Conservation (phyloP, 1,139 yeast species). For the Suhomyces choctaworum region DNA sequence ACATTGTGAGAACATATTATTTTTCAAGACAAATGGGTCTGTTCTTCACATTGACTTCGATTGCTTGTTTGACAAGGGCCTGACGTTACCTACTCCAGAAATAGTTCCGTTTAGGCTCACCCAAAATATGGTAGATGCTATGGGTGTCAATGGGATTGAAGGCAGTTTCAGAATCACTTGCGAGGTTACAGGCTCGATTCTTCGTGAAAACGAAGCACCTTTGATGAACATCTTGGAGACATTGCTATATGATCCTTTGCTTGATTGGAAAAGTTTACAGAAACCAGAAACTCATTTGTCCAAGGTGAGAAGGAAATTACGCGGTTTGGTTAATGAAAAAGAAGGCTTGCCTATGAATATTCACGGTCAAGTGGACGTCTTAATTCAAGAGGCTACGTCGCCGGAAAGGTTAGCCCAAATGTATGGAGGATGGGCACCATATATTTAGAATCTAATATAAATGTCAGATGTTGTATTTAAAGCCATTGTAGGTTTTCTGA, state of each 20-base stretch:
- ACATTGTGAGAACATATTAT: conserved; percentile 87
- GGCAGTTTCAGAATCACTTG: conserved; percentile 85
- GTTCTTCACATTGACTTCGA: conserved; percentile 95
- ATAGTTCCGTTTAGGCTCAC: conserved; percentile 93
- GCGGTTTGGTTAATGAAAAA: conserved; percentile 75
- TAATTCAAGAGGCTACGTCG: conserved; percentile 82
- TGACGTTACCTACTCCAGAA: conserved; percentile 76
- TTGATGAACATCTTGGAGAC: conserved; percentile 91
- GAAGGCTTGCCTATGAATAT: conserved; percentile 88
- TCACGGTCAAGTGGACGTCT: conserved; percentile 87
- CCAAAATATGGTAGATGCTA: conserved; percentile 83
- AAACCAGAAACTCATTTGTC: conserved; percentile 70
- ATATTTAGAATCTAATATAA: too few relatives aligned
- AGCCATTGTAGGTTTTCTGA: not conserved
- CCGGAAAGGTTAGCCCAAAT: conserved; percentile 71
- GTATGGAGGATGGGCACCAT: conserved; percentile 97
- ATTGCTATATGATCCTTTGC: conserved; percentile 86
- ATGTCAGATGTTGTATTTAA: not conserved
- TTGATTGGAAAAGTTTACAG: conserved; percentile 59
- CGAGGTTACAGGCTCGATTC: conserved; percentile 75
- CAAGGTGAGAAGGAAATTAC: conserved; percentile 73
- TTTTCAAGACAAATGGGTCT: conserved; percentile 73
- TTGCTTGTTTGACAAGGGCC: conserved; percentile 87
- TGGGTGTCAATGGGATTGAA: conserved; percentile 88
- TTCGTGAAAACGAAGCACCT: conserved; percentile 82